Evolutionary conservation across 164 flowering plant species (phyloP), one percentile per base, ranked within the genome.

Genomic region (Malania oleifera): DNA sequence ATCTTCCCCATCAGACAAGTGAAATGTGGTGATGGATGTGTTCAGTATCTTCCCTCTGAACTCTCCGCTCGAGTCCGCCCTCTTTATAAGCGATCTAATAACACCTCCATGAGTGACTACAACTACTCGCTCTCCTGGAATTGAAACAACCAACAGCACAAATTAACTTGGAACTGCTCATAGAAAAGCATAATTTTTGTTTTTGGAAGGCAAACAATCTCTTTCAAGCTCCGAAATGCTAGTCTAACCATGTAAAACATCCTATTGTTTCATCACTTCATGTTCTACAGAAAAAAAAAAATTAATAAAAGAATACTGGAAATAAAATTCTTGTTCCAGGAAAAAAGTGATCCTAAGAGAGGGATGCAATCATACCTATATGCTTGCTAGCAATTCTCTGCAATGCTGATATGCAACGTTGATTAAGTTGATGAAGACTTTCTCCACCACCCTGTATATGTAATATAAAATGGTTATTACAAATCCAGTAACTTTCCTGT

Each of bases 371-470:
- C 1, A 2, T 71, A 92, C 98, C 98, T 84, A 37, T 68, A 69
- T 92, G 96, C 70, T 84, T 84, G 43, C 50, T 52, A 24, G 76
- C 89, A 55, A 87, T 89, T 59, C 70, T 82, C 58, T 78, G 73
- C 69, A 90, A 48, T 19, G 81, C 40, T 56, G 88, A 74, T 40
- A 87, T 82, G 75, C 84, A 74, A 31, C 97, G 86, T 19, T 72
- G 48, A 56, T 70, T 74, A 57, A 90, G 81, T 70, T 83, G 85
- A 65, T 80, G 80, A 44, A 69, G 61, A 70, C 97, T 90, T 79
- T 90, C 97, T 65, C 98, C 98, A 68, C 96, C 98, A 64, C 98
- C 98, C 98, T 92, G 77, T 67, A 73, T 41, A 51, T 50, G 54
- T 20, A 19, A 41, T 29, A 41, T 29, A 57, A 54, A 53, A 56